Base-by-base conservation (phyloP, 2,329 filamentous ascomycete species). In the Corinectria fuckeliana region DNA sequence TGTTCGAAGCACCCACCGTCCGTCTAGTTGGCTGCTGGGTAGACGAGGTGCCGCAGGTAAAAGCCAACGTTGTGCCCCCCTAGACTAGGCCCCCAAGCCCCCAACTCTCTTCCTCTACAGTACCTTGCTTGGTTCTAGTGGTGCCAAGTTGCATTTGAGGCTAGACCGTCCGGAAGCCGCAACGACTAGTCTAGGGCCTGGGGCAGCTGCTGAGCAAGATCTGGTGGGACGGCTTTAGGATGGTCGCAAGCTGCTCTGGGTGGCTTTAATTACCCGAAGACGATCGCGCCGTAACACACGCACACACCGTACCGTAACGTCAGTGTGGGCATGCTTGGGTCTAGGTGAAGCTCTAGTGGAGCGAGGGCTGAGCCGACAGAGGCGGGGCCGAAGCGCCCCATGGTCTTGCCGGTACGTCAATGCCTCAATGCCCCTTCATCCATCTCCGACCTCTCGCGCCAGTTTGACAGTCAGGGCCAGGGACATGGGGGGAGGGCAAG, bases 231-330 rank as follows among this genome's bases (percentile, higher is more conserved):
- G 60, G 57, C 50, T 58, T 59, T 55, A 56, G 53, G 56, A 52
- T 50, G 50, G 58, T 56, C 52, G 54, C 53, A 63, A 55, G 58
- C 49, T 66, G 57, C 45, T 55, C 51, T 60, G 56, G 39, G 53
- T 54, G 62, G 53, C 56, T 62, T 54, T 58, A 60, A 67, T 58
- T 64, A 63, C 59, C 56, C 51, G 56, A 61, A 61, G 51, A 50
- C 57, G 61, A 69, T 69, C 61, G 63, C 49, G 61, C 69, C 62
- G 62, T 63, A 67, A 51, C 34, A 57, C 47, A 16, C 16, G 18
- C 32, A 36, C 32, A 36, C 32, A 36, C 32, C 32, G 32, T 36
- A 59, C 47, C 56, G 44, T 28, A 50, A 39, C 47, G 51, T 54
- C 56, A 49, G 45, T 50, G 55, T 42, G 41, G 48, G 51, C 32